A percentile compares a stretch with the other conserved stretches of the same genome.
Conservation (phyloP, 2,329 filamentous ascomycete genomes). For the Mycocentrospora acerina region DNA sequence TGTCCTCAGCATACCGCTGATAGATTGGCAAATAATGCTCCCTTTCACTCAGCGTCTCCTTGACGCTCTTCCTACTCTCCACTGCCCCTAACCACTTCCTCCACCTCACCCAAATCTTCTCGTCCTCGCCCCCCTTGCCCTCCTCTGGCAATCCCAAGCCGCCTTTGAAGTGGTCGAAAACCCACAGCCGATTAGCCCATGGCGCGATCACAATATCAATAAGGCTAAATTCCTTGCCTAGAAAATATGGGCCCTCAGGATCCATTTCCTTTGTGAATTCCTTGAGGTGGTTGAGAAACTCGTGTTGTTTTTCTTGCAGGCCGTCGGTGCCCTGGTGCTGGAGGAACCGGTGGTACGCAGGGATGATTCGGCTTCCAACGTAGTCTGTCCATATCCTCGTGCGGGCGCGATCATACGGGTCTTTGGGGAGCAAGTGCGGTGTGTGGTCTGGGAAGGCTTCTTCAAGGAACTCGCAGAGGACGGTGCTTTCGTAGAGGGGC, state of each 20-base stretch:
- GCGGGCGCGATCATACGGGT: slow-evolving; percentile 65
- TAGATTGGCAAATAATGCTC: slow-evolving; percentile 70
- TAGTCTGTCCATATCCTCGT: slow-evolving; percentile 75
- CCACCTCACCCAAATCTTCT: slow-evolving; percentile 65
- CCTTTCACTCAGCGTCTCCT: slow-evolving; percentile 67
- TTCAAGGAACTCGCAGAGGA: slow-evolving; percentile 76
- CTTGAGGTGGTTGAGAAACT: slow-evolving; percentile 61
- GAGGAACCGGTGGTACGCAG: slow-evolving; percentile 66
- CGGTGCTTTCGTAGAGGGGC: slow-evolving; percentile 70
- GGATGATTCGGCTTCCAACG: slow-evolving; percentile 65
- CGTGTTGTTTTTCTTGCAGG: slow-evolving; percentile 55
- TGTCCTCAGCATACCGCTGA: slow-evolving; percentile 51
- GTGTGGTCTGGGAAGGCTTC: slow-evolving; percentile 62
- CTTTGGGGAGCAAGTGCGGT: slow-evolving; percentile 58
- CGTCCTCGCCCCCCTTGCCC: slow-evolving; percentile 55
- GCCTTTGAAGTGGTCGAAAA: slow-evolving; percentile 74
- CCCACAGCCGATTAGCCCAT: slow-evolving; percentile 70
- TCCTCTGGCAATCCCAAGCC: slow-evolving; percentile 53
- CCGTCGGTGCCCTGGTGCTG: slow-evolving; percentile 40
- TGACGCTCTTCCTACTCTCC: slow-evolving; percentile 61
- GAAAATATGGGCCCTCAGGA: slow-evolving; percentile 64
- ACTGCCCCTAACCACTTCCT: slow-evolving; percentile 64
- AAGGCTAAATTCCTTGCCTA: slow-evolving; percentile 63
- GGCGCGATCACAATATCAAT: slow-evolving; percentile 72
- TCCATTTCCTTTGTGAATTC: slow-evolving; percentile 65